phyloP scores from a whole-genome alignment of 768 basidiomycete species.

The Lentinula edodes region DNA sequence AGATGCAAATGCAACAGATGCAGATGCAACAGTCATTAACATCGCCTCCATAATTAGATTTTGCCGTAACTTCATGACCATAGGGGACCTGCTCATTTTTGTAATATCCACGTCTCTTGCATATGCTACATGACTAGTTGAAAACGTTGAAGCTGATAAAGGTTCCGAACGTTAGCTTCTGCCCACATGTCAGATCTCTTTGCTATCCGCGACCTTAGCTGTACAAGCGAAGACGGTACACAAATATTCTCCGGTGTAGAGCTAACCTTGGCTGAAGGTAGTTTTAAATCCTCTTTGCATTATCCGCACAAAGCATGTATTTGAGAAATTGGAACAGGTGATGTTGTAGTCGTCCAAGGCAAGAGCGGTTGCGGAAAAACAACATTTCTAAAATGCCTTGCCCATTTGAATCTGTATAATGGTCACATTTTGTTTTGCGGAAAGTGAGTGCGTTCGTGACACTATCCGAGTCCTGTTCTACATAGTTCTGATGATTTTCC shows the following conservation, averaged over 20 bases:
- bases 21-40: constrained; percentile 1
- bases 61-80: neutral
- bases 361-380: constrained; percentile 78
- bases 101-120: constrained; percentile 1
- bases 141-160: neutral
- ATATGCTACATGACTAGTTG: neutral
- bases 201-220: constrained; percentile 47
- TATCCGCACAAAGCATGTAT: neutral
- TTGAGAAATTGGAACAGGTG: constrained; percentile 31
- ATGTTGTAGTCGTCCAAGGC: constrained; percentile 74
- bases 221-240: constrained; percentile 38
- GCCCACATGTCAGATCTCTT: constrained; percentile 28
- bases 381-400: constrained; percentile 79
- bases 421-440: constrained; percentile 64
- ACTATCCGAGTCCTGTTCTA: too few relatives aligned
- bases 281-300: neutral
- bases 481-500: neutral
- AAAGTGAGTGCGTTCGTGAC: constrained; percentile 33
- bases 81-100: neutral
- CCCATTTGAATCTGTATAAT: constrained; percentile 68
- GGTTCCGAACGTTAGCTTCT: neutral
- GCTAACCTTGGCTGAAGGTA: constrained; percentile 56
- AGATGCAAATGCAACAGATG: constrained; percentile 8
- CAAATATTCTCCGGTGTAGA: constrained; percentile 56
- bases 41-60: neutral